A percentile compares a stretch with the other conserved stretches of the same genome.
These are phyloP conservation scores for Suillus tomentosus DNA, from an alignment of 768 basidiomycete species.

Conservation along the genomic window DNA sequence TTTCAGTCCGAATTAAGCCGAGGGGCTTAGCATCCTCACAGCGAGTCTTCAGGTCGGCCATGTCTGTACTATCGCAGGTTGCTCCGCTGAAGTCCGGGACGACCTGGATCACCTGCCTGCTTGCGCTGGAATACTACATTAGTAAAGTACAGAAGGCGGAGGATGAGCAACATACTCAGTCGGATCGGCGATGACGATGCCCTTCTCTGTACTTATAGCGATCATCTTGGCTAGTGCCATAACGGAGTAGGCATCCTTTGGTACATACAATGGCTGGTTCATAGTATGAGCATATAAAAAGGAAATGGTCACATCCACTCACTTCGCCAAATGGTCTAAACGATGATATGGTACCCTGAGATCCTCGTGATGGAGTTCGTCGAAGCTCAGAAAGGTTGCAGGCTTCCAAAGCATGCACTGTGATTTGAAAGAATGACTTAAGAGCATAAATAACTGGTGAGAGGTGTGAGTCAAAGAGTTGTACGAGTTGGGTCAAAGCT, in stretches of 20 bases:
- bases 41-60: slow-evolving; percentile 57
- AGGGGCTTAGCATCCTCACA: slow-evolving; percentile 62
- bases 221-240: slow-evolving; percentile 61
- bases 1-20: slow-evolving; percentile 60
- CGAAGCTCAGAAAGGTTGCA: slow-evolving; percentile 41
- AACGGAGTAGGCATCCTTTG: slow-evolving; percentile 68
- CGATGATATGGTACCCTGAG: slow-evolving; percentile 33
- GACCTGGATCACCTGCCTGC: slow-evolving; percentile 43
- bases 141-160: not conserved
- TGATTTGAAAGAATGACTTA: slow-evolving; percentile 61
- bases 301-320: slow-evolving; percentile 22
- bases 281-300: slow-evolving; percentile 7
- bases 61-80: slow-evolving; percentile 36
- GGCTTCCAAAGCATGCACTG: slow-evolving; percentile 63
- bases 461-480: not conserved
- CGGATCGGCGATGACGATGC: slow-evolving; percentile 68
- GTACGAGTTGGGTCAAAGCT: slow-evolving; percentile 7
- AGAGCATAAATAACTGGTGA: slow-evolving; percentile 64
- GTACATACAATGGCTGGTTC: slow-evolving; percentile 63
- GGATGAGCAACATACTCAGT: slow-evolving; percentile 51
- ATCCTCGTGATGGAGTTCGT: slow-evolving; percentile 38
- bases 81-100: slow-evolving; percentile 62
- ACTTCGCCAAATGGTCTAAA: slow-evolving; percentile 74
- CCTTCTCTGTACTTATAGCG: slow-evolving; percentile 64
- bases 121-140: slow-evolving; percentile 35